Conservation (phyloP, 768 basidiomycete species). For the Macrolepiota albuminosa region DNA sequence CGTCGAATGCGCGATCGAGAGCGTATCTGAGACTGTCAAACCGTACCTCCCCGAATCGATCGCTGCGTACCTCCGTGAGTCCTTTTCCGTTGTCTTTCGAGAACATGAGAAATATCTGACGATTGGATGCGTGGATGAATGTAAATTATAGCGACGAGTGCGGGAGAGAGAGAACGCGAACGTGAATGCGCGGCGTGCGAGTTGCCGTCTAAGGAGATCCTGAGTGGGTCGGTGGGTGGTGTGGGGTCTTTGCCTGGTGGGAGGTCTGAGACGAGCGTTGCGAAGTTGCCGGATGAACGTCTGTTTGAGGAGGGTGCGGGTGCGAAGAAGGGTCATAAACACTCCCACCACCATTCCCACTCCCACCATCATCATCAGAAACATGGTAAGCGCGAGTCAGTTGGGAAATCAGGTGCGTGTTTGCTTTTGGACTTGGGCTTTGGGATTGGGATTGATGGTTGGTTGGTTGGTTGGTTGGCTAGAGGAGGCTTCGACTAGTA, state of each 20-base stretch:
- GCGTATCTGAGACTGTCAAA: slow-evolving; percentile 6
- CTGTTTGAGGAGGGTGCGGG: too few relatives aligned
- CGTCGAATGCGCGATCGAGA: slow-evolving; percentile 3
- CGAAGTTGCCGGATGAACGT: slow-evolving; percentile 47
- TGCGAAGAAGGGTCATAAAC: too few relatives aligned
- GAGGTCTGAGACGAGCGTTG: slow-evolving; percentile 36
- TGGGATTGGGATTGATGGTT: too few relatives aligned
- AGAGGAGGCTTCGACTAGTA: background rate
- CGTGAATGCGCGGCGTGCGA: background rate
- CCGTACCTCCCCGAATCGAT: slow-evolving; percentile 11
- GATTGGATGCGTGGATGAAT: too few relatives aligned
- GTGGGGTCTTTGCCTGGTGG: slow-evolving; percentile 47
- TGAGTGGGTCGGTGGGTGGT: slow-evolving; percentile 25
- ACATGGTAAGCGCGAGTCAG: background rate
- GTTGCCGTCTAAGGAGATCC: slow-evolving; percentile 4
- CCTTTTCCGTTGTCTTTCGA: too few relatives aligned
- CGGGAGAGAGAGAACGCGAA: background rate
- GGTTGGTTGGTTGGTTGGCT: too few relatives aligned
- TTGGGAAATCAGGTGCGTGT: too few relatives aligned
- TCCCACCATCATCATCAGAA: background rate
- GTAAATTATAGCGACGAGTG: background rate
- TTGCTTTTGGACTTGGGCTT: too few relatives aligned
- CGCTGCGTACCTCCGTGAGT: slow-evolving; percentile 5
- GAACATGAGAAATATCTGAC: too few relatives aligned
- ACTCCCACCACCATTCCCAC: background rate